Base-by-base conservation (phyloP, 805 yeast genomes). In the Candida gorgasii region DNA sequence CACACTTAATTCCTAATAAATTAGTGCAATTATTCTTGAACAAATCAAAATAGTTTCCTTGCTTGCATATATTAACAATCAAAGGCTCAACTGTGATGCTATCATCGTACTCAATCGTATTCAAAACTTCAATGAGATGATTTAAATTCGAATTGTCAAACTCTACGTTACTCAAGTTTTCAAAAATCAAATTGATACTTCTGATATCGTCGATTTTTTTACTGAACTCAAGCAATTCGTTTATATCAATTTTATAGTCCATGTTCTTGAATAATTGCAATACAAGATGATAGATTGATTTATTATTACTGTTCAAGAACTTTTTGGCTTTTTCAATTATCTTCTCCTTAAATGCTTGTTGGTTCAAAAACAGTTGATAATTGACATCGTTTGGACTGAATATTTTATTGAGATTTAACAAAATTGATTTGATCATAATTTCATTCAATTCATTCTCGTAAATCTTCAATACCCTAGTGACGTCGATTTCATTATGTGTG, bases 211-310 rank as follows among this genome's bases (percentile, higher is more conserved):
- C 31, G 17, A 32, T 27, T 20, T 43, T 42, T 15, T 17, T 42
- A 11, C 43, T 44, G 24, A 44, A 42, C 12, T 34, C 43, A 15
- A 44, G 31, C 30, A 47, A 42, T 27, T 45, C 45, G n/a, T 16
- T 6, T 3, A 24, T 16, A 5, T 42, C 45, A 12, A 48, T 35
- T 3, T 45, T 36, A 26, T 39, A 39, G 11, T 33, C 35, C 36
- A 48, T 37, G 8, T 45, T 45, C 4, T 29, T 37, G 32, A 48
- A 43, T 13, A 48, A 23, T 16, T 43, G 35, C 19, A 49, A 39
- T 11, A 46, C 42, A 9, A 44, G 35, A 37, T 41, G 38, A 33
- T 43, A 40, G 8, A 44, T 34, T 2, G 38, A 18, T 16, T 44
- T 46, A 36, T 42, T 46, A 19, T 31, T 39, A 7, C 42, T 34